These are phyloP conservation scores for Rutstroemia sp. DNA, from an alignment of 2,329 filamentous ascomycete species.

Conservation along the genomic window DNA sequence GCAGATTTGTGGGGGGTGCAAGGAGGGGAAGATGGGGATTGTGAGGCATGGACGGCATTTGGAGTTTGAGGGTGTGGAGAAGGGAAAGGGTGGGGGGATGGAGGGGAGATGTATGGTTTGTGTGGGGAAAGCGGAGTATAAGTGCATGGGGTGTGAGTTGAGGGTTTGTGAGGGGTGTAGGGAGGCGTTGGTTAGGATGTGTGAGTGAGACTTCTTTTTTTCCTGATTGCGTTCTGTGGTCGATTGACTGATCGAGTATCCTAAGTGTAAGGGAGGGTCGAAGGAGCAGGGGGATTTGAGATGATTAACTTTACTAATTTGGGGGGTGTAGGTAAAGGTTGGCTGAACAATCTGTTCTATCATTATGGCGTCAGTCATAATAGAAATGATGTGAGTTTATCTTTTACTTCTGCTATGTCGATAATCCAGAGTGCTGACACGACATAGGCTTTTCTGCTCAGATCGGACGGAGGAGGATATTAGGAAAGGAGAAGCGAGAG, in stretches of 20 bases:
- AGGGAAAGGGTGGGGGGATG: neutral
- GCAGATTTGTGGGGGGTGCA: neutral
- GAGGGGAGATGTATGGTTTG: neutral
- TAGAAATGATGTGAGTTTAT: neutral
- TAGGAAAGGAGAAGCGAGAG: neutral
- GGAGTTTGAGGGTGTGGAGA: neutral
- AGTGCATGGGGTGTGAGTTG: neutral
- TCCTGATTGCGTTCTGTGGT: no score
- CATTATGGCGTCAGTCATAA: neutral
- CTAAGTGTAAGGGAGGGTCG: no score
- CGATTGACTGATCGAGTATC: no score
- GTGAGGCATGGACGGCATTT: neutral
- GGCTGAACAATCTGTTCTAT: neutral
- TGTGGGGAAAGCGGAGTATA: neutral
- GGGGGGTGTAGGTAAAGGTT: neutral
- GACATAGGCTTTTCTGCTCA: constrained; percentile 11
- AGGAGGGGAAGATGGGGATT: neutral
- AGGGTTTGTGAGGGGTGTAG: neutral
- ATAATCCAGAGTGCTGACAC: neutral
- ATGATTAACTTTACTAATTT: no score
- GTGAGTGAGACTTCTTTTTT: no score
- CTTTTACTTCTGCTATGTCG: neutral
- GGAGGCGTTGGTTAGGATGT: neutral
- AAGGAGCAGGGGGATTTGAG: no score
- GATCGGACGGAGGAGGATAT: constrained; percentile 8